Evolutionary conservation across 441 rosid species (phyloP).

Genomic region (Populus hybrid): DNA sequence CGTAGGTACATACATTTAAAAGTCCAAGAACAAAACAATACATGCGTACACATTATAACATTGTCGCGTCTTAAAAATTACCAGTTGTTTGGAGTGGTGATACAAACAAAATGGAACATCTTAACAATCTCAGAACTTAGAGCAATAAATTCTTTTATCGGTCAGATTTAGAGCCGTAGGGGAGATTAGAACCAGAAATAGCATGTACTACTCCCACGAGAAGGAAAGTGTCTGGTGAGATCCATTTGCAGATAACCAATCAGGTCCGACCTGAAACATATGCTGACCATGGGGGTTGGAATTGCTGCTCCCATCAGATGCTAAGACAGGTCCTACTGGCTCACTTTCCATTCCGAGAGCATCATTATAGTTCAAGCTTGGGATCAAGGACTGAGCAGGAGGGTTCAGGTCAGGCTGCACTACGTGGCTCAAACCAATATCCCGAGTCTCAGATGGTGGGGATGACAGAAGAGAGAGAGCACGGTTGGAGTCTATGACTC

Average conservation of each 20-base stretch:
- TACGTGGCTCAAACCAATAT: slow-evolving; percentile 37
- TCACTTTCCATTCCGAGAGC: slow-evolving; percentile 30
- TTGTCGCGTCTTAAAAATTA: not conserved
- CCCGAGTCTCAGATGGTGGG: slow-evolving; percentile 38
- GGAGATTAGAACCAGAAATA: slow-evolving; percentile 1
- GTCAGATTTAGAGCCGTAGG: not conserved
- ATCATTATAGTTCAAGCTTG: slow-evolving; percentile 32
- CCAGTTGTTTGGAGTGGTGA: not conserved
- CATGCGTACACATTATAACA: not conserved
- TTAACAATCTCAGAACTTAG: not conserved
- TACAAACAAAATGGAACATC: not conserved
- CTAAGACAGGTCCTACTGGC: slow-evolving; percentile 29
- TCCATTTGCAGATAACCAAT: slow-evolving; percentile 38
- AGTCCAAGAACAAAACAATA: not conserved
- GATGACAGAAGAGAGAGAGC: slow-evolving; percentile 98
- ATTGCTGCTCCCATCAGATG: slow-evolving; percentile 28
- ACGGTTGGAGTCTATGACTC: slow-evolving; percentile 33
- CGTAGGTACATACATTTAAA: not conserved
- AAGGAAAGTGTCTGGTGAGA: slow-evolving; percentile 49
- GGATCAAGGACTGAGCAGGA: slow-evolving; percentile 35
- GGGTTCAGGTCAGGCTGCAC: slow-evolving; percentile 37
- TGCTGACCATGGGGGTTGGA: slow-evolving; percentile 30
- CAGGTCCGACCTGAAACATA: slow-evolving; percentile 31
- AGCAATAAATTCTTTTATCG: not conserved
- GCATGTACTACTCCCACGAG: slow-evolving; percentile 51